Evolutionary conservation across 805 yeast genomes (phyloP).

Genomic region (Saccharomycopsis fodiens): DNA sequence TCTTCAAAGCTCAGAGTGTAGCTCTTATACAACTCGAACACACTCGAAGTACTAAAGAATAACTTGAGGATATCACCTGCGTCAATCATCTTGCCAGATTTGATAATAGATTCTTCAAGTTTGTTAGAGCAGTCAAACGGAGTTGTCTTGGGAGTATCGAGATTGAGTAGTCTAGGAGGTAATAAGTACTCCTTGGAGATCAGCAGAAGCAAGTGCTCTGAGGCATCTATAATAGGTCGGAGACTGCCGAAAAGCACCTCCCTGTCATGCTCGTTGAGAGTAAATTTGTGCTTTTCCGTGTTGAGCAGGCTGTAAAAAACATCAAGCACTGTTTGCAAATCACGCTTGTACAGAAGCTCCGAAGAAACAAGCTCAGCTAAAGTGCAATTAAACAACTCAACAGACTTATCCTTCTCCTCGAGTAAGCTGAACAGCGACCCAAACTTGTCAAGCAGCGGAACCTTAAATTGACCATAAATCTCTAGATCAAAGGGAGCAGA

Average conservation of each 20-base stretch:
- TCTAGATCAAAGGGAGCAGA: too few relatives aligned
- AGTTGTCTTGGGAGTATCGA: not conserved
- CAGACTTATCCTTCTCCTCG: not conserved
- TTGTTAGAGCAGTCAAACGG: not conserved
- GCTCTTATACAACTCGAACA: conserved; percentile 28
- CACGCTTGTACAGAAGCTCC: conserved; percentile 30
- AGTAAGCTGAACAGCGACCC: not conserved
- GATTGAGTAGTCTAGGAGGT: not conserved
- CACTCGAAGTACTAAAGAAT: conserved; percentile 20
- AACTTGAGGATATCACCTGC: not conserved
- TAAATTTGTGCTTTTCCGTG: conserved; percentile 21
- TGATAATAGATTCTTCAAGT: not conserved
- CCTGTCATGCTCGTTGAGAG: conserved; percentile 24
- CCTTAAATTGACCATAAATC: not conserved
- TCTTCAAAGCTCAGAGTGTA: conserved; percentile 27
- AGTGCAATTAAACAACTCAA: conserved; percentile 4
- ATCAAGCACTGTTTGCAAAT: conserved; percentile 29
- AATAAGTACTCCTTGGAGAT: not conserved
- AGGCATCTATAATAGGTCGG: conserved; percentile 27
- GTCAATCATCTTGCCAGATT: not conserved
- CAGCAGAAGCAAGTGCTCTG: conserved; percentile 23
- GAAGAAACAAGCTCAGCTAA: conserved; percentile 29
- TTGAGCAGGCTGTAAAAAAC: conserved; percentile 25
- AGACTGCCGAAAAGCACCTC: conserved; percentile 27
- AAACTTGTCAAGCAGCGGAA: not conserved